Conservation (phyloP, 2,329 filamentous ascomycete species). For the Ceratocystis cubensis region DNA sequence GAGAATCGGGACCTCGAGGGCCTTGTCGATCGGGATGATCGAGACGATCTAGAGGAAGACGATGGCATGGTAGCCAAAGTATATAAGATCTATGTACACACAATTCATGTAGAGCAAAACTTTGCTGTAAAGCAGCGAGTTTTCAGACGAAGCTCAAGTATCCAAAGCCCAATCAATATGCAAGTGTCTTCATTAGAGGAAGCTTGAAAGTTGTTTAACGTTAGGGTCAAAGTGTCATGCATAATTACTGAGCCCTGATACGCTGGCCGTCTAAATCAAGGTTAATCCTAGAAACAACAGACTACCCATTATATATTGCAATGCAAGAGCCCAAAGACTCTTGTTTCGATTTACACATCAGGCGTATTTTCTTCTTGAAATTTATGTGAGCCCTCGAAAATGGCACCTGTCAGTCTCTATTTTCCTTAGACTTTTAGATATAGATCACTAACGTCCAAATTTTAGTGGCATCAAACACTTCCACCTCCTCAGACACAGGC, state of each 20-base stretch:
- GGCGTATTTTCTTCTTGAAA: background rate
- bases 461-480: slow-evolving; percentile 45
- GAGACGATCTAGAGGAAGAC: slow-evolving; percentile 14
- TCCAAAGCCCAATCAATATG: too few relatives aligned
- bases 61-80: background rate
- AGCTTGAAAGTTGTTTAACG: too few relatives aligned
- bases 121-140: background rate
- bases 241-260: background rate
- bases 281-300: background rate
- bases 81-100: too few relatives aligned
- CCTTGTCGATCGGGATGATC: slow-evolving; percentile 6
- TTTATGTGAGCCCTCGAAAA: background rate
- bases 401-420: slow-evolving; percentile 13
- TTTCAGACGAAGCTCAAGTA: too few relatives aligned
- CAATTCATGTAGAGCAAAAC: background rate
- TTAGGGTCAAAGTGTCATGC: background rate
- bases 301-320: background rate
- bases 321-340: background rate
- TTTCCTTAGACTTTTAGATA: background rate
- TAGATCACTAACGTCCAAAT: background rate
- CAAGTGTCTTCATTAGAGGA: too few relatives aligned
- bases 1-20: slow-evolving; percentile 17
- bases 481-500: slow-evolving; percentile 47
- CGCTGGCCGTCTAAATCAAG: slow-evolving; percentile 1
- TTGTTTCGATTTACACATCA: background rate